Percentiles rank a stretch among this genome's conserved stretches.
Evolutionary conservation across 768 basidiomycete genomes (phyloP).

Genomic region (Hygrophorus pudorinus): DNA sequence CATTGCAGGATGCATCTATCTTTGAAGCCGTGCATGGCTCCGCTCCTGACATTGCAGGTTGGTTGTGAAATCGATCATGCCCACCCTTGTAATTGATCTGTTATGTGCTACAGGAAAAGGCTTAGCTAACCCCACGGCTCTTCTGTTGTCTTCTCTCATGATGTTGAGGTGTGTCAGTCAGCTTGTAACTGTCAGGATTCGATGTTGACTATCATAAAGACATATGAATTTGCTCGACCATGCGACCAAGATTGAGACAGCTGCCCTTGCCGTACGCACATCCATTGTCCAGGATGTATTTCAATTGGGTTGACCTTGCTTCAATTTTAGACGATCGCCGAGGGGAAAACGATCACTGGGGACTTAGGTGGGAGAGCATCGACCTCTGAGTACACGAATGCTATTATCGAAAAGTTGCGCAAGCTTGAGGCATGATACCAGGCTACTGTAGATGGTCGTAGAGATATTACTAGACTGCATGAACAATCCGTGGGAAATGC

Average conservation of each 20-base stretch:
- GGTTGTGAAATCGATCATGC: conserved; percentile 18
- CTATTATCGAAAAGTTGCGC: conserved; percentile 70
- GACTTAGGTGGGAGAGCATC: conserved; percentile 91
- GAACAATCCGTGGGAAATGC: not conserved
- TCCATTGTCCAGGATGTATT: not conserved
- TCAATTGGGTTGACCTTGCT: conserved; percentile 4
- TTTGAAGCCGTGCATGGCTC: conserved; percentile 99
- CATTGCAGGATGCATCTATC: conserved; percentile 83
- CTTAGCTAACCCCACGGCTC: conserved; percentile 98
- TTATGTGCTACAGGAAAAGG: conserved; percentile 54
- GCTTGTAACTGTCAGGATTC: not conserved
- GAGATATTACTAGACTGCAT: too few species aligned
- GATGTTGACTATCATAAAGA: conserved; percentile 28
- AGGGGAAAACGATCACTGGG: conserved; percentile 90
- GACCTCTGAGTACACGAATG: conserved; percentile 81
- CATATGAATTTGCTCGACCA: conserved; percentile 87
- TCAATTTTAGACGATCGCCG: conserved; percentile 77
- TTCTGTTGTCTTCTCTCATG: conserved; percentile 92
- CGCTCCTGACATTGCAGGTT: conserved; percentile 96
- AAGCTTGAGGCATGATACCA: conserved; percentile 4
- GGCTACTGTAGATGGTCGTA: too few species aligned
- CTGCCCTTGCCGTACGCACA: conserved; percentile 71
- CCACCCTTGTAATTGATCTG: conserved; percentile 5
- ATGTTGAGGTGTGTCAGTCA: conserved; percentile 70
- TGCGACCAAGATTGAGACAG: conserved; percentile 87